Conservation (phyloP, 108 stramenopile species). For the Conticribra guillardii region DNA sequence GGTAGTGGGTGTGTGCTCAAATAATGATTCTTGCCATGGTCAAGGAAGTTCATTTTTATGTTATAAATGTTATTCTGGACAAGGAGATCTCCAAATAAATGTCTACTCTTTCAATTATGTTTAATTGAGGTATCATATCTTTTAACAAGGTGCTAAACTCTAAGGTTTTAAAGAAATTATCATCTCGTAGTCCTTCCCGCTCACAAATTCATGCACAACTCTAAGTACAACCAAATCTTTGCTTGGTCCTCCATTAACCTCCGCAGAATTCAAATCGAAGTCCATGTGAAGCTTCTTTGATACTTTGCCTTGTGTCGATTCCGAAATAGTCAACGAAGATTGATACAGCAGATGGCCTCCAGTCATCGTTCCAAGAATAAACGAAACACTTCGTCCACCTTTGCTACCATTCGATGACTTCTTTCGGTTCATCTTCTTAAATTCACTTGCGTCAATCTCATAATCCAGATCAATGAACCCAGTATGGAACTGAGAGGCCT, state of each 20-base stretch:
- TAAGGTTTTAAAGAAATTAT: constrained; percentile 13
- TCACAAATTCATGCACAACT: constrained; percentile 33
- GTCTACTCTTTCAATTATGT: too few relatives aligned
- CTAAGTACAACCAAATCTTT: constrained; percentile 25
- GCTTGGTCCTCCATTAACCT: constrained; percentile 18
- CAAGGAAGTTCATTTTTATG: too few relatives aligned
- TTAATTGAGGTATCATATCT: too few relatives aligned
- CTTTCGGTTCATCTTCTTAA: background rate
- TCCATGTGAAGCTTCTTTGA: constrained; percentile 20
- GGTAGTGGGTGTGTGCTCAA: too few relatives aligned
- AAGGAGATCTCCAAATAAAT: too few relatives aligned
- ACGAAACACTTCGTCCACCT: constrained; percentile 9
- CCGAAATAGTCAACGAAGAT: constrained; percentile 26
- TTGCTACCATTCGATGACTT: constrained; percentile 5
- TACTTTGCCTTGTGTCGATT: background rate
- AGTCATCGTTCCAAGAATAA: constrained; percentile 22
- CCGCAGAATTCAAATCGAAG: constrained; percentile 38
- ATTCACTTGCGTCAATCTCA: constrained; percentile 10
- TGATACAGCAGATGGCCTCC: constrained; percentile 35
- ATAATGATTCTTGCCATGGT: too few relatives aligned
- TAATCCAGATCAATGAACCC: constrained; percentile 19
- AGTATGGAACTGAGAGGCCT: constrained; percentile 12
- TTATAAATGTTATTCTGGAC: too few relatives aligned
- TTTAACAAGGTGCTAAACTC: too few relatives aligned
- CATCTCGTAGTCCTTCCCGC: constrained; percentile 29